These are phyloP conservation scores for Xylariaceae sp. DNA, from an alignment of 2,329 filamentous ascomycete genomes.

Conservation along the genomic window DNA sequence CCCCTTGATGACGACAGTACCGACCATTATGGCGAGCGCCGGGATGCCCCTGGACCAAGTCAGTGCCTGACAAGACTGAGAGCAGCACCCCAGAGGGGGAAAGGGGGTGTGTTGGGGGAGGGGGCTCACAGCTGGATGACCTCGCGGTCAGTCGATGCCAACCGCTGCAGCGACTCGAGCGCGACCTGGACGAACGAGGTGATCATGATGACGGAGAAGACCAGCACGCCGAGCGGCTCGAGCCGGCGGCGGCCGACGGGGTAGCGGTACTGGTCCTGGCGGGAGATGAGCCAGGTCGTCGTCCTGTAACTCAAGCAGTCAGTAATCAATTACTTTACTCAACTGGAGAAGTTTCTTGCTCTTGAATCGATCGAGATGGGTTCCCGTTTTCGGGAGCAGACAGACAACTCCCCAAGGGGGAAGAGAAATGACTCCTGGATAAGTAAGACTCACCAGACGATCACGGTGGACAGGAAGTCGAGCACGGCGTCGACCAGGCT, in stretches of 20 bases:
- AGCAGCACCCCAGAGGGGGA: neutral
- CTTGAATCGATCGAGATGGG: no score
- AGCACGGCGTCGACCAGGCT: slow-evolving; percentile 72
- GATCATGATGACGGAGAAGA: slow-evolving; percentile 82
- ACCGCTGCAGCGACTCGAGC: slow-evolving; percentile 59
- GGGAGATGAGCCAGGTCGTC: slow-evolving; percentile 66
- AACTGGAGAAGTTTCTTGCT: no score
- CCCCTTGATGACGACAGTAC: slow-evolving; percentile 75
- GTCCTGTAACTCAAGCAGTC: no score
- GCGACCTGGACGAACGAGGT: slow-evolving; percentile 75
- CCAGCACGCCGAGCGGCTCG: slow-evolving; percentile 71
- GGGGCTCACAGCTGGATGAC: slow-evolving; percentile 58
- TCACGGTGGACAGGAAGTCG: slow-evolving; percentile 74
- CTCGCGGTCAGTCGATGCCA: slow-evolving; percentile 52
- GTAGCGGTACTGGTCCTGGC: slow-evolving; percentile 66
- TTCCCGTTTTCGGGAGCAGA: no score
- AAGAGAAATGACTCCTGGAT: no score
- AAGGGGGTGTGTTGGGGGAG: no score
- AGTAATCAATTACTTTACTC: no score
- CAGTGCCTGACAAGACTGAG: neutral
- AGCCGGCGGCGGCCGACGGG: slow-evolving; percentile 70
- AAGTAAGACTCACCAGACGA: no score
- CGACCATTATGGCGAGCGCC: slow-evolving; percentile 71
- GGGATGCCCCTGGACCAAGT: slow-evolving; percentile 41
- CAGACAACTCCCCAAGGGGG: no score